Base-by-base conservation (phyloP, 352 stramenopile species). In the Phytophthora fragariae region DNA sequence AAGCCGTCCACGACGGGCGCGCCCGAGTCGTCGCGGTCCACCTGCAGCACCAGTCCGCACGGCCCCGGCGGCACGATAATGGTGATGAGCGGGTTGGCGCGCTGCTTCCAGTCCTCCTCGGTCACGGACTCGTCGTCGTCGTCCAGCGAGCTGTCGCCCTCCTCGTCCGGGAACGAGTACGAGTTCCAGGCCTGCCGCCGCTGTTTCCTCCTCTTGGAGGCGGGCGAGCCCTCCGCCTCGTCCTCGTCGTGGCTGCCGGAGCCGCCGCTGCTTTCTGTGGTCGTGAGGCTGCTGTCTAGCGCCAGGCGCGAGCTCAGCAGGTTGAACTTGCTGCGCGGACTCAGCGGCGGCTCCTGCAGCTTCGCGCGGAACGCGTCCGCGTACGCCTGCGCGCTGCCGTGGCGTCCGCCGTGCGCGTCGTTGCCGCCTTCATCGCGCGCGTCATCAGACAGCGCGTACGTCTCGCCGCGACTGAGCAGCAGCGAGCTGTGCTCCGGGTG, bases 1-100 rank as follows among this genome's bases (percentile, higher is more conserved):
- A 96, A 96, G n/a, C 89, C 87, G 58, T 92, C 85, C 37, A 96
- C 87, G 11, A 83, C 80, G 3, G 88, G 86, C 8, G 83, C 79
- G 8, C 86, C 77, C 1, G 68, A 69, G 31, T 80, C 72, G 27
- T 76, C 75, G 8, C 62, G 67, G 57, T 74, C 71, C 33, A 89
- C 76, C 58, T 92, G 82, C 31, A 95, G 76, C 33, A 94, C 82
- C 47, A 95, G 83, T 3, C 88, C 88, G 17, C 85, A 93, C 8
- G 86, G 86, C 0, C 88, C 88, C 0, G 88, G 86, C 12, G 88
- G 86, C 33, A 95, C 86, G 70, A 91, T 92, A 64, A 95, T 86
- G 29, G 81, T 85, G 10, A 91, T 70, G 56, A 89, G 79, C 56
- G 82, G 82, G 66, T 91, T 86, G 12, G 83, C 83, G 12, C 81